Conservation (phyloP, 495 filamentous ascomycete species). For the Penicillium nucicola region DNA sequence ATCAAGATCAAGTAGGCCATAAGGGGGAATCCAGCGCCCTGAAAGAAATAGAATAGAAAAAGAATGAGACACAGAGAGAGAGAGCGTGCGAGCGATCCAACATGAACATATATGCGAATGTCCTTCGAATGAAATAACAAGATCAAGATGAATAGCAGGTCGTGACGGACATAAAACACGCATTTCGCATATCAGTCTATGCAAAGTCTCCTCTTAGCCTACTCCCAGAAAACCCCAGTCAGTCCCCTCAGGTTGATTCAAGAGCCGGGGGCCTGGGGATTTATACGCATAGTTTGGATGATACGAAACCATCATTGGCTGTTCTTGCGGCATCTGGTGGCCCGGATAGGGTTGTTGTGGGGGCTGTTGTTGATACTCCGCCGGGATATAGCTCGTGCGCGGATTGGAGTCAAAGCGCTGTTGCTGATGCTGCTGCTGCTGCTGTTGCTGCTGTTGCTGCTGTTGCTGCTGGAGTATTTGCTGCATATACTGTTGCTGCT, state of each 20-base stretch:
- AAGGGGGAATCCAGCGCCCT: slow-evolving; percentile 7
- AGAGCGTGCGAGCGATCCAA: too few species aligned
- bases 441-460: slow-evolving; percentile 18
- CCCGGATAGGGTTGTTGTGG: slow-evolving; percentile 28
- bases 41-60: background rate
- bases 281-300: slow-evolving; percentile 39
- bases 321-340: slow-evolving; percentile 30
- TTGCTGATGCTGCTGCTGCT: slow-evolving; percentile 26
- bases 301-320: slow-evolving; percentile 39
- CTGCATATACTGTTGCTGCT: slow-evolving; percentile 7
- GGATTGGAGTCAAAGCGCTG: slow-evolving; percentile 37
- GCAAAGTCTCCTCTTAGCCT: slow-evolving; percentile 30
- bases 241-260: slow-evolving; percentile 45
- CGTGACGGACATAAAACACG: slow-evolving; percentile 30
- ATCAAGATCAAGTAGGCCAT: background rate
- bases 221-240: slow-evolving; percentile 48
- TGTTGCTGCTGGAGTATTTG: slow-evolving; percentile 16
- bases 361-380: slow-evolving; percentile 32
- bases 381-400: slow-evolving; percentile 35
- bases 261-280: slow-evolving; percentile 29
- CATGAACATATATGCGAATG: background rate
- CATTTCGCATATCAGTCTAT: slow-evolving; percentile 12
- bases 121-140: background rate
- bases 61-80: background rate
- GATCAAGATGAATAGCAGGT: slow-evolving; percentile 10